Conservation (phyloP, 805 yeast genomes). For the Saccharomyces eubayanus region DNA sequence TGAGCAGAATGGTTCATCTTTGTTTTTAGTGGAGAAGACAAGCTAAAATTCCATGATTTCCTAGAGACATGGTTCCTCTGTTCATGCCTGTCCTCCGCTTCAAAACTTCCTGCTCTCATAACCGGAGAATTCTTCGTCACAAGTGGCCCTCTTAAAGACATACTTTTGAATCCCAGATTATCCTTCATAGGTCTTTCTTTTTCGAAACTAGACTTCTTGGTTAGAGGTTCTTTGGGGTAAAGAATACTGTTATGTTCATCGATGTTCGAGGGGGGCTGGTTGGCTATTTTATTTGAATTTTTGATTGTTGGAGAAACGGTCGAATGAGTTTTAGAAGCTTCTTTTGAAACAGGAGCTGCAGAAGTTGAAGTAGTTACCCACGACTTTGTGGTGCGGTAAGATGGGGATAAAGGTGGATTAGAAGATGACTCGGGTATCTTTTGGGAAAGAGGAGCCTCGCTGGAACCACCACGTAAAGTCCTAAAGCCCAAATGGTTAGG, state of each 20-base stretch:
- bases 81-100: neutral
- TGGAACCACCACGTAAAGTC: neutral
- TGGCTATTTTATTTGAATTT: neutral
- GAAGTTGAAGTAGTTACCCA: neutral
- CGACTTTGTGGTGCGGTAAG: neutral
- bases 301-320: neutral
- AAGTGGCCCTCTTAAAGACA: slow-evolving; percentile 27
- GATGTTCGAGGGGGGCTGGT: neutral
- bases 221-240: slow-evolving; percentile 34
- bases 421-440: neutral
- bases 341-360: neutral
- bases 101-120: neutral
- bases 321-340: neutral
- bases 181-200: slow-evolving; percentile 31
- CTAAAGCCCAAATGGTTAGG: neutral
- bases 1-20: neutral
- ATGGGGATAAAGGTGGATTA: neutral
- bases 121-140: neutral
- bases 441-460: neutral
- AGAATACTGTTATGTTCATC: slow-evolving; percentile 1
- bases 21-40: neutral
- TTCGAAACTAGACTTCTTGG: slow-evolving; percentile 50
- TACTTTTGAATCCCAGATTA: slow-evolving; percentile 33
- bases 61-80: neutral
- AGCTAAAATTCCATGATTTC: neutral